Percentiles rank a stretch among this genome's conserved stretches.
Conservation (phyloP, 2,329 filamentous ascomycete genomes). For the Sphaceloma murrayae region DNA sequence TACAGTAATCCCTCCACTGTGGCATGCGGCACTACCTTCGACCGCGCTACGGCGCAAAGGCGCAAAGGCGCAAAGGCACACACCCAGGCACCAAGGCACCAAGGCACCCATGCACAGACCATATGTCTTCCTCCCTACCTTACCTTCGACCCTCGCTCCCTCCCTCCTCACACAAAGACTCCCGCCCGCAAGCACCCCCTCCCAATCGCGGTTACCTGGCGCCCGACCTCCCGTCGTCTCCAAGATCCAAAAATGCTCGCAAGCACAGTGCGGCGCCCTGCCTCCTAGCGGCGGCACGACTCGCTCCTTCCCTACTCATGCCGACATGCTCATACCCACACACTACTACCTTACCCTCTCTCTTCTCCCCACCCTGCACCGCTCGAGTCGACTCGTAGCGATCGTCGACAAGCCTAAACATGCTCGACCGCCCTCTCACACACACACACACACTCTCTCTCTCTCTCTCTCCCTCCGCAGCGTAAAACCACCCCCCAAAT, state of each 20-base stretch:
- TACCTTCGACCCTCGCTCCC: no score
- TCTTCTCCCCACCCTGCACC: constrained; percentile 2
- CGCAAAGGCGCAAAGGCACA: no score
- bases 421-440: constrained; percentile 7
- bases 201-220: constrained; percentile 10
- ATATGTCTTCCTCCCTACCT: no score
- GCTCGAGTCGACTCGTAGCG: constrained; percentile 2
- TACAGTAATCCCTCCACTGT: no score
- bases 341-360: constrained; percentile 3
- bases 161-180: no score
- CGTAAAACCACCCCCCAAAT: constrained; percentile 13
- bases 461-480: constrained; percentile 1
- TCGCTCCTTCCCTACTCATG: constrained; percentile 15
- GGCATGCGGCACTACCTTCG: no score
- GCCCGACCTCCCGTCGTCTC: constrained; percentile 9
- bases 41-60: no score
- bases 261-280: constrained; percentile 10
- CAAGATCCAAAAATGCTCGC: constrained; percentile 16
- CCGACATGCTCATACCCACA: constrained; percentile 11
- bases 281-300: constrained; percentile 12
- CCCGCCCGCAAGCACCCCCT: no score
- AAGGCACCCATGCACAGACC: background rate
- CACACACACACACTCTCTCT: no score
- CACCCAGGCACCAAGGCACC: no score
- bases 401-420: constrained; percentile 12